Percentiles rank a stretch among this genome's conserved stretches.
These are phyloP conservation scores for Cryptococcus sp. DNA, from an alignment of 1,284 basidiomycete species.

Conservation along the genomic window DNA sequence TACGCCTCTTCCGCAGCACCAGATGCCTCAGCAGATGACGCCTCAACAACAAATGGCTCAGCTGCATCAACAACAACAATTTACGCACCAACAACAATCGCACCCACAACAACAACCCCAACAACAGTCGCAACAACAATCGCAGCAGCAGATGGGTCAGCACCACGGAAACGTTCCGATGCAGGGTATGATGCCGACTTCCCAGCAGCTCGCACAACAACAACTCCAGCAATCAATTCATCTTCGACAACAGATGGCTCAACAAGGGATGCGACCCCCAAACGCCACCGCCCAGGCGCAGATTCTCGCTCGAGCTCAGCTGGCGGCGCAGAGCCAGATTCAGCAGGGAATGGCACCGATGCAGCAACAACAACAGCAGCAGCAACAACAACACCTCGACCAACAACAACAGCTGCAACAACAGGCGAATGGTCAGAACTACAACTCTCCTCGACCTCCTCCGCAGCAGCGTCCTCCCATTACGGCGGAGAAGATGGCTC, in stretches of 20 bases:
- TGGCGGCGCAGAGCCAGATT: constrained; percentile 7
- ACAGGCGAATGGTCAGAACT: constrained; percentile 9
- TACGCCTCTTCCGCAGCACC: constrained; percentile 6
- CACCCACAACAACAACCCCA: constrained; percentile 10
- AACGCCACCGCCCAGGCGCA: neutral
- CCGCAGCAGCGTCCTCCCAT: constrained; percentile 13
- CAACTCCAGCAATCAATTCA: constrained; percentile 5
- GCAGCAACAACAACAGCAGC: constrained; percentile 4
- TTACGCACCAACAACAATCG: constrained; percentile 10
- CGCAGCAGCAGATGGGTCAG: constrained; percentile 7
- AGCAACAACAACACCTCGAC: neutral
- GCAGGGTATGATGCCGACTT: neutral
- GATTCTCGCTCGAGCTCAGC: neutral
- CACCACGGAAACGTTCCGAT: too few species aligned
- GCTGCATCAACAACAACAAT: constrained; percentile 22
- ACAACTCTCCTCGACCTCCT: constrained; percentile 26
- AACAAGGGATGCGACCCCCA: constrained; percentile 9
- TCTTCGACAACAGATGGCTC: constrained; percentile 7
- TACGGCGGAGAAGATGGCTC: neutral
- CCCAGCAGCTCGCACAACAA: constrained; percentile 15
- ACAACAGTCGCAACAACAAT: constrained; percentile 13
- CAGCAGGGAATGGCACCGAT: constrained; percentile 5
- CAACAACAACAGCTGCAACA: constrained; percentile 4
- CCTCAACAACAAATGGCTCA: constrained; percentile 29
- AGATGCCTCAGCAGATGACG: constrained; percentile 21